Conservation (phyloP, 805 yeast species). For the Zygosaccharomyces gambellarensis region DNA sequence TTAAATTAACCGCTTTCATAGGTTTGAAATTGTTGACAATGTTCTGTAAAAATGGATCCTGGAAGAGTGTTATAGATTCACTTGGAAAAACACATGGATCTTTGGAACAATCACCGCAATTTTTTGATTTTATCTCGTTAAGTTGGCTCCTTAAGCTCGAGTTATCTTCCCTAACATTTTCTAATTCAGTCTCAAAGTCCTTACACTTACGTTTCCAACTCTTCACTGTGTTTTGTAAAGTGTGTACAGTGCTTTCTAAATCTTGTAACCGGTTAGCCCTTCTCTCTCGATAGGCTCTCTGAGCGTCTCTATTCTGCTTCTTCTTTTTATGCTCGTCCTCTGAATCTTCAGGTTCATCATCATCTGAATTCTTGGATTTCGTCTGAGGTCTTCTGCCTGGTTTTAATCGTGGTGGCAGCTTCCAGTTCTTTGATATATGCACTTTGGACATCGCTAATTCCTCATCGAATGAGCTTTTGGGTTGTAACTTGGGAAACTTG, state of each 20-base stretch:
- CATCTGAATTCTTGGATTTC: slow-evolving; percentile 1
- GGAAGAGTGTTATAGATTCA: slow-evolving; percentile 44
- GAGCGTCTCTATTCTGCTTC: slow-evolving; percentile 93
- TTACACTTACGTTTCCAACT: slow-evolving; percentile 54
- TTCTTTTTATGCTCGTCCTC: slow-evolving; percentile 54
- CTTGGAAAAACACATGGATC: background rate
- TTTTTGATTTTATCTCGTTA: background rate
- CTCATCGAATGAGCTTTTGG: slow-evolving; percentile 10
- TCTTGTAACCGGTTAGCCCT: slow-evolving; percentile 78
- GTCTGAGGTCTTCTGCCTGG: slow-evolving; percentile 55
- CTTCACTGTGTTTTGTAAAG: slow-evolving; percentile 46
- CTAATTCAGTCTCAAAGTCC: slow-evolving; percentile 12
- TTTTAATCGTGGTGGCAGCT: slow-evolving; percentile 73
- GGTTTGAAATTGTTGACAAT: slow-evolving; percentile 48
- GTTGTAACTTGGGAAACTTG: slow-evolving; percentile 13
- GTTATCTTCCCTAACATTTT: slow-evolving; percentile 7
- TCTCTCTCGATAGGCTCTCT: slow-evolving; percentile 83
- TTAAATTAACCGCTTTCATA: slow-evolving; percentile 51
- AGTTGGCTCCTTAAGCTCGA: slow-evolving; percentile 4
- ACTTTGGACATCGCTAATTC: slow-evolving; percentile 16
- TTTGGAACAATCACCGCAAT: background rate
- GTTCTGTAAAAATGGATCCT: slow-evolving; percentile 29
- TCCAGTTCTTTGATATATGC: slow-evolving; percentile 60
- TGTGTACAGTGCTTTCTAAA: slow-evolving; percentile 47
- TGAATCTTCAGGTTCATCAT: slow-evolving; percentile 1